Evolutionary conservation across 2,329 filamentous ascomycete species (phyloP).

Genomic region (Penicillium vulpinum): DNA sequence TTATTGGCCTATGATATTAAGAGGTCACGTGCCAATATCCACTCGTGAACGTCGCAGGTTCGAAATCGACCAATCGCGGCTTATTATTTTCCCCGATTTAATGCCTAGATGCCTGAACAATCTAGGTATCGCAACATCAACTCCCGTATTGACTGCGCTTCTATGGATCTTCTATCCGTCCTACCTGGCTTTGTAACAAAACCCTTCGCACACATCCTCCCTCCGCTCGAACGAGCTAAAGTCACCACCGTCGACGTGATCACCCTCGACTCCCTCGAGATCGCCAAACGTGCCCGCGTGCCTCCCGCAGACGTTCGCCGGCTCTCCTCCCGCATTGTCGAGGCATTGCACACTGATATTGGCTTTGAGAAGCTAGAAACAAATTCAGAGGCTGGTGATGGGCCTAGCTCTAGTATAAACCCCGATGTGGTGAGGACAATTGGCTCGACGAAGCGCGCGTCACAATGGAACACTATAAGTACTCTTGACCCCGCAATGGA

Average conservation of each 20-base stretch:
- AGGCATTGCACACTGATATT: slow-evolving; percentile 66
- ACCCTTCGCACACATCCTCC: slow-evolving; percentile 72
- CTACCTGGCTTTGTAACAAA: slow-evolving; percentile 75
- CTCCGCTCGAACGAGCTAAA: slow-evolving; percentile 73
- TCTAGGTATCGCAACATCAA: slow-evolving; percentile 11
- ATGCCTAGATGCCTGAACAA: slow-evolving; percentile 14
- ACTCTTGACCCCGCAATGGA: slow-evolving; percentile 78
- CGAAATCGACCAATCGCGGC: not conserved
- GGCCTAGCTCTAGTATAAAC: slow-evolving; percentile 26
- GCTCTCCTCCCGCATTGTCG: slow-evolving; percentile 66
- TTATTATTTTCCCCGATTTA: not conserved
- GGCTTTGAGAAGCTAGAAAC: slow-evolving; percentile 37
- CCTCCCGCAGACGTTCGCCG: slow-evolving; percentile 78
- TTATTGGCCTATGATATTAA: not conserved
- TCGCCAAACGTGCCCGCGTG: slow-evolving; percentile 81
- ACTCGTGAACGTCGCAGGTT: not conserved
- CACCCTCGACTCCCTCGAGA: slow-evolving; percentile 75
- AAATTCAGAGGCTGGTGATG: slow-evolving; percentile 9
- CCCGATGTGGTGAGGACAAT: slow-evolving; percentile 20
- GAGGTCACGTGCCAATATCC: not conserved
- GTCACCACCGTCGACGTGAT: slow-evolving; percentile 83
- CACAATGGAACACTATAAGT: slow-evolving; percentile 65
- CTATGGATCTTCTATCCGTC: slow-evolving; percentile 73
- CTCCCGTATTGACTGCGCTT: slow-evolving; percentile 2
- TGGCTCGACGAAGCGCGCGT: slow-evolving; percentile 33